A percentile compares a stretch with the other conserved stretches of the same genome.
Conservation (phyloP, 176 grass and related monocot species). For the Saccharum officinarum region DNA sequence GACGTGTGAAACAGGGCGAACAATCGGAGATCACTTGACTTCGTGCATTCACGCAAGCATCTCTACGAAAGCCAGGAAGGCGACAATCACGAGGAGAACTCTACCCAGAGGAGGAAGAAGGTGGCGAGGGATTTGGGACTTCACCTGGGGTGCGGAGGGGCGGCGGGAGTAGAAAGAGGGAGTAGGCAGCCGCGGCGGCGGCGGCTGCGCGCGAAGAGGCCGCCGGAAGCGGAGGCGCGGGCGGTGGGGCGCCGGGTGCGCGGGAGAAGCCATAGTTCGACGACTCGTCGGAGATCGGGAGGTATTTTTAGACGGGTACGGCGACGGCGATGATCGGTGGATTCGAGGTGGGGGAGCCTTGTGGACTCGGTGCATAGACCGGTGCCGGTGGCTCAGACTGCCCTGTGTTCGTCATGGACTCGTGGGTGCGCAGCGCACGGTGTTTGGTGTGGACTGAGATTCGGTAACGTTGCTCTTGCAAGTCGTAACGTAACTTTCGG, state of each 20-base stretch:
- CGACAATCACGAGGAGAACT: constrained; percentile 25
- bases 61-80: not conserved
- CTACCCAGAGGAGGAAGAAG: not conserved
- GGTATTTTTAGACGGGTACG: constrained; percentile 25
- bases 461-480: too few species aligned
- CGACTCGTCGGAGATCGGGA: constrained; percentile 24
- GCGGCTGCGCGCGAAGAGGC: constrained; percentile 19
- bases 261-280: constrained; percentile 16
- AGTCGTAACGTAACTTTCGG: too few species aligned
- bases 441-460: not conserved
- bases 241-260: not conserved
- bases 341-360: not conserved
- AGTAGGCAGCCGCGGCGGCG: not conserved
- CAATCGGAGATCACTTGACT: not conserved
- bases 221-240: constrained; percentile 18
- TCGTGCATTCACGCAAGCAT: not conserved
- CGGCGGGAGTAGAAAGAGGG: not conserved
- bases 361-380: constrained; percentile 27
- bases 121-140: constrained; percentile 20
- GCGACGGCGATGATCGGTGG: not conserved
- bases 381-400: not conserved
- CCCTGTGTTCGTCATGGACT: not conserved
- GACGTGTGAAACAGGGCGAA: not conserved
- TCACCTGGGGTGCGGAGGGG: constrained; percentile 19
- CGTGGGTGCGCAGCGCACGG: not conserved